phyloP scores from a whole-genome alignment of 2,329 filamentous ascomycete species.

The Fusarium sp. region DNA sequence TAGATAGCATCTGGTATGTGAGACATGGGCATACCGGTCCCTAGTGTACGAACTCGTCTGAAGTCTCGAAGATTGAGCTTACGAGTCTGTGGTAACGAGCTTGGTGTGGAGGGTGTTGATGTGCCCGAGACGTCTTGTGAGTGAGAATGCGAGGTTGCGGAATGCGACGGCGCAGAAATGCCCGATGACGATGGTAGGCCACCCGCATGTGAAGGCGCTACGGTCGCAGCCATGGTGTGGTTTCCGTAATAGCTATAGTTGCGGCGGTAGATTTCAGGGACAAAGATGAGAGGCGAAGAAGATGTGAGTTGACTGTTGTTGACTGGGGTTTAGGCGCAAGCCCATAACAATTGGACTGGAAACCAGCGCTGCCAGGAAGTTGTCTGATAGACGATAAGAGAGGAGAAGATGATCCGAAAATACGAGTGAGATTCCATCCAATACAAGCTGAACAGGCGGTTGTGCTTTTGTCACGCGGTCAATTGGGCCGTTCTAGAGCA shows the following conservation, averaged over 20 bases:
- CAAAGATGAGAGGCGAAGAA: slow-evolving; percentile 3
- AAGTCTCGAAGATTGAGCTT: slow-evolving; percentile 68
- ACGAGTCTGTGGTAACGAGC: slow-evolving; percentile 48
- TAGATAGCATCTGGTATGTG: background rate
- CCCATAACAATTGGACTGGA: slow-evolving; percentile 25
- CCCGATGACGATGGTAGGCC: slow-evolving; percentile 45
- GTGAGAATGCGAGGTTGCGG: slow-evolving; percentile 31
- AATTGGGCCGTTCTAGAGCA: slow-evolving; percentile 37
- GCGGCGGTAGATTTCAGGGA: slow-evolving; percentile 1
- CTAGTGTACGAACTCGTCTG: slow-evolving; percentile 79
- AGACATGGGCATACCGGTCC: slow-evolving; percentile 69
- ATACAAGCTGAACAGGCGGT: slow-evolving; percentile 15
- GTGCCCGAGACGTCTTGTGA: slow-evolving; percentile 36
- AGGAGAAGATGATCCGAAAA: slow-evolving; percentile 7
- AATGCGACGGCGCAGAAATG: slow-evolving; percentile 42
- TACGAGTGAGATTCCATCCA: slow-evolving; percentile 6
- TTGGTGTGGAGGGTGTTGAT: slow-evolving; percentile 27
- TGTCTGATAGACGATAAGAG: slow-evolving; percentile 5
- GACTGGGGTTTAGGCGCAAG: slow-evolving; percentile 29
- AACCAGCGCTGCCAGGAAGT: slow-evolving; percentile 16
- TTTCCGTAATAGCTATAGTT: background rate
- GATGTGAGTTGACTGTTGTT: slow-evolving; percentile 25
- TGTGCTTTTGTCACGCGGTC: slow-evolving; percentile 33
- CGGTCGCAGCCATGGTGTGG: slow-evolving; percentile 50
- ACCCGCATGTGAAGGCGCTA: slow-evolving; percentile 51